Evolutionary conservation across 2,329 filamentous ascomycete species (phyloP).

Genomic region (Xenoacremonium recifei): DNA sequence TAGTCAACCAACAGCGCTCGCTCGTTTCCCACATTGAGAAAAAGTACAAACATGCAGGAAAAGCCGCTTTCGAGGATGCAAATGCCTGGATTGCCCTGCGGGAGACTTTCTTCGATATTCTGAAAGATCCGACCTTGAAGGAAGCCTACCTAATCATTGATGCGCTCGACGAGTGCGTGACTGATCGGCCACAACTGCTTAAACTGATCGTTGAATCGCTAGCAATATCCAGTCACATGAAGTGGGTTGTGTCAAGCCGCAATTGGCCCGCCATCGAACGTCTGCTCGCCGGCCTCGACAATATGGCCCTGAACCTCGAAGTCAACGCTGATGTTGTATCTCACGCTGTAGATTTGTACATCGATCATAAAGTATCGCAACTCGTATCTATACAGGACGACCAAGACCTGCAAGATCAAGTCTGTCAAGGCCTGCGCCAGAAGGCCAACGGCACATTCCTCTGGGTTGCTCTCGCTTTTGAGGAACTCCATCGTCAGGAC

Average conservation of each 20-base stretch:
- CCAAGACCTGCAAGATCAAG: not conserved
- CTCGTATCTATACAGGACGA: too few relatives aligned
- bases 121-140: slow-evolving; percentile 31
- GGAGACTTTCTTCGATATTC: slow-evolving; percentile 36
- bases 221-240: too few relatives aligned
- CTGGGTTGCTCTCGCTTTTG: slow-evolving; percentile 4
- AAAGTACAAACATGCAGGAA: slow-evolving; percentile 32
- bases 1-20: slow-evolving; percentile 31
- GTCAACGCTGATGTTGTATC: slow-evolving; percentile 34
- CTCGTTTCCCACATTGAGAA: slow-evolving; percentile 33
- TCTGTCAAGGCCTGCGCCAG: not conserved
- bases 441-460: slow-evolving; percentile 2
- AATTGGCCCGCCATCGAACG: slow-evolving; percentile 35
- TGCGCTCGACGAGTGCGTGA: slow-evolving; percentile 45
- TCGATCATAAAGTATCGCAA: slow-evolving; percentile 27
- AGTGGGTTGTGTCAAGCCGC: slow-evolving; percentile 45
- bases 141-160: slow-evolving; percentile 39
- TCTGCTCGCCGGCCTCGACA: not conserved
- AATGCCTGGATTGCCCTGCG: slow-evolving; percentile 37
- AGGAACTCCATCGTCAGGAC: too few relatives aligned
- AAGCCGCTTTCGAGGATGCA: slow-evolving; percentile 35
- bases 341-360: slow-evolving; percentile 36
- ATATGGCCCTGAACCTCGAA: slow-evolving; percentile 33
- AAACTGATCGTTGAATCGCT: too few relatives aligned
- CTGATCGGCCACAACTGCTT: slow-evolving; percentile 27